A percentile compares a stretch with the other conserved stretches of the same genome.
Conservation (phyloP, 345 rosid species). For the Aquilaria sinensis region DNA sequence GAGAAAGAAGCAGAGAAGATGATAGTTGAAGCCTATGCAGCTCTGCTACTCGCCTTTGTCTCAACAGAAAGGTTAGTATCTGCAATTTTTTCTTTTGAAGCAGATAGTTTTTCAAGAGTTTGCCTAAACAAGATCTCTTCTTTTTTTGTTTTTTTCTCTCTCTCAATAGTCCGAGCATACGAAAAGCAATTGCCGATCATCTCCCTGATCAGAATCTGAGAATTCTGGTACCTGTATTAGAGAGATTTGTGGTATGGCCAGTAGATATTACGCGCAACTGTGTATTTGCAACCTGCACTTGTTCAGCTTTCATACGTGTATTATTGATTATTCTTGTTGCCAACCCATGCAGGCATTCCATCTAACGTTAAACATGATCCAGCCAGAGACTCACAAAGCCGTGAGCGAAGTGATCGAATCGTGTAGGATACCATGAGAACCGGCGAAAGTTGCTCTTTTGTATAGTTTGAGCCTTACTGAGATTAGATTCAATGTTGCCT, state of each 20-base stretch:
- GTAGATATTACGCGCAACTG: slow-evolving; percentile 3
- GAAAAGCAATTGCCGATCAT: slow-evolving; percentile 63
- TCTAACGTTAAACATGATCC: slow-evolving; percentile 80
- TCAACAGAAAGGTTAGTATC: slow-evolving; percentile 78
- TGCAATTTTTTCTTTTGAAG: neutral
- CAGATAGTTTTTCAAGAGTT: neutral
- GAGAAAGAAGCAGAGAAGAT: slow-evolving; percentile 98
- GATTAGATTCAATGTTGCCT: neutral
- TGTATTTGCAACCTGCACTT: neutral
- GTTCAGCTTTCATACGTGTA: neutral
- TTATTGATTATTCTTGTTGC: neutral
- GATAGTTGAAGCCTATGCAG: slow-evolving; percentile 97
- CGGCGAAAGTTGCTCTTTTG: slow-evolving; percentile 28
- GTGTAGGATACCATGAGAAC: slow-evolving; percentile 50
- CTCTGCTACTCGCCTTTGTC: slow-evolving; percentile 92
- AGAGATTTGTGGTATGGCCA: slow-evolving; percentile 92
- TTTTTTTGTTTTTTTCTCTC: slow-evolving; percentile 10
- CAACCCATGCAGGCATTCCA: slow-evolving; percentile 64
- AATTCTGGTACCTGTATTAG: slow-evolving; percentile 82
- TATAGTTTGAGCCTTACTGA: slow-evolving; percentile 34
- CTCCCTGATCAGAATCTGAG: slow-evolving; percentile 68
- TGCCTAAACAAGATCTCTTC: neutral
- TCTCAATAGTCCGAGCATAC: slow-evolving; percentile 60
- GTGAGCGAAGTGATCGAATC: slow-evolving; percentile 92
- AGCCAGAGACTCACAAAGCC: slow-evolving; percentile 88